Percentiles rank a stretch among this genome's conserved stretches.
phyloP scores from a whole-genome alignment of 257 asterid species.

The Ilex aquifolium region DNA sequence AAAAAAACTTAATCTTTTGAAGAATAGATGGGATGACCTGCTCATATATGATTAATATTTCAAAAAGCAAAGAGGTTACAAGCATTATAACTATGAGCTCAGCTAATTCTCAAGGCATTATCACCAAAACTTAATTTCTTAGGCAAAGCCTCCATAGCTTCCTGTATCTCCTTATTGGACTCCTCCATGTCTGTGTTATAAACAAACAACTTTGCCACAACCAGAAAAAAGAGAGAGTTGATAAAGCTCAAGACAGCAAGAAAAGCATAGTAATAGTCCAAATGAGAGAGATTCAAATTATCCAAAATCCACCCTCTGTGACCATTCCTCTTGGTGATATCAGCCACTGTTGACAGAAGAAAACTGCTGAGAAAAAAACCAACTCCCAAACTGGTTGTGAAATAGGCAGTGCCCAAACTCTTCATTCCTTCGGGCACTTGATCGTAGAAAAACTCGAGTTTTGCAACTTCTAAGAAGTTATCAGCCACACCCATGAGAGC shows the following conservation, averaged over 20 bases:
- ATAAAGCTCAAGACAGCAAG: neutral
- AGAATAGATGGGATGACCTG: too few relatives aligned
- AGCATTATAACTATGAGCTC: too few relatives aligned
- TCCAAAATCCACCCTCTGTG: neutral
- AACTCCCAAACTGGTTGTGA: neutral
- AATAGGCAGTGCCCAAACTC: neutral
- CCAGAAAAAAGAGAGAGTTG: neutral
- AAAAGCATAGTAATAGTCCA: conserved; percentile 1
- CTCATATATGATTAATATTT: too few relatives aligned
- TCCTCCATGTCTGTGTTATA: neutral
- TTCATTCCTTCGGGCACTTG: neutral
- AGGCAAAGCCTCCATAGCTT: too few relatives aligned
- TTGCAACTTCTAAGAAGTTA: conserved; percentile 1
- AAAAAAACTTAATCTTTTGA: too few relatives aligned
- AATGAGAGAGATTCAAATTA: neutral
- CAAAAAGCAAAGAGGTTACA: too few relatives aligned
- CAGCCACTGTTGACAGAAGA: neutral
- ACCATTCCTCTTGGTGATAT: neutral
- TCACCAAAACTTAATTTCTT: too few relatives aligned
- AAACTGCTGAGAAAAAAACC: neutral
- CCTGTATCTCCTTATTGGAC: neutral
- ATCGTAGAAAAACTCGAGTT: neutral
- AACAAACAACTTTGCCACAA: neutral
- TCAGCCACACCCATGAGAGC: neutral
- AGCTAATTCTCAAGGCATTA: too few relatives aligned